Evolutionary conservation across 768 basidiomycete species (phyloP).

Genomic region (Amyloporia xantha): DNA sequence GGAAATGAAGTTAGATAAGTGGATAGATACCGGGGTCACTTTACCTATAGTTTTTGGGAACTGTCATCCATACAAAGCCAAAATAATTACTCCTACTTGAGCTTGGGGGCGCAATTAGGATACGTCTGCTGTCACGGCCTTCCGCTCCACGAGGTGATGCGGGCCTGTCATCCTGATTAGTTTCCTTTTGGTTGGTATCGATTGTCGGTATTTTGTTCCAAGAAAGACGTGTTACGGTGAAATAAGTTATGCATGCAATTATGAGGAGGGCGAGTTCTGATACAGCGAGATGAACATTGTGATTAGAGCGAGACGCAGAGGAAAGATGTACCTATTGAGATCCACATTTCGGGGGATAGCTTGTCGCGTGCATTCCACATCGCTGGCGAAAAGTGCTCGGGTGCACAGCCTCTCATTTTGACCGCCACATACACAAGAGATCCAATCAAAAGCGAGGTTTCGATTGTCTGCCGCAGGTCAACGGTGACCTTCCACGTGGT

Average conservation of each 20-base stretch:
- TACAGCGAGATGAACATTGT: too few relatives aligned
- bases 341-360: slow-evolving; percentile 29
- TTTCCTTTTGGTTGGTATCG: slow-evolving; percentile 9
- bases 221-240: slow-evolving; percentile 53
- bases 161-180: slow-evolving; percentile 14
- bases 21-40: slow-evolving; percentile 8
- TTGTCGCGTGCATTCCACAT: slow-evolving; percentile 27
- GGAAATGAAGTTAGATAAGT: slow-evolving; percentile 4
- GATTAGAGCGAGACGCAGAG: too few relatives aligned
- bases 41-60: slow-evolving; percentile 81
- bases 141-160: slow-evolving; percentile 41
- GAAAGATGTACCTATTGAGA: slow-evolving; percentile 43
- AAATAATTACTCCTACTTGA: slow-evolving; percentile 42
- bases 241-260: slow-evolving; percentile 50
- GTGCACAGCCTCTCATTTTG: slow-evolving; percentile 32
- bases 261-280: slow-evolving; percentile 56
- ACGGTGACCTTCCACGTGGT: slow-evolving; percentile 44
- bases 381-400: slow-evolving; percentile 26
- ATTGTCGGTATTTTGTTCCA: slow-evolving; percentile 25
- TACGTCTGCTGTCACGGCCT: slow-evolving; percentile 39
- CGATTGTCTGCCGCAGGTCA: slow-evolving; percentile 55
- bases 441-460: slow-evolving; percentile 57
- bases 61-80: slow-evolving; percentile 85
- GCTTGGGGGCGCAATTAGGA: slow-evolving; percentile 14
- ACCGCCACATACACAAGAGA: slow-evolving; percentile 53